Percentiles rank a stretch among this genome's conserved stretches.
Evolutionary conservation across 148 eudicot genomes (phyloP).

Genomic region (Rhododendron molle): DNA sequence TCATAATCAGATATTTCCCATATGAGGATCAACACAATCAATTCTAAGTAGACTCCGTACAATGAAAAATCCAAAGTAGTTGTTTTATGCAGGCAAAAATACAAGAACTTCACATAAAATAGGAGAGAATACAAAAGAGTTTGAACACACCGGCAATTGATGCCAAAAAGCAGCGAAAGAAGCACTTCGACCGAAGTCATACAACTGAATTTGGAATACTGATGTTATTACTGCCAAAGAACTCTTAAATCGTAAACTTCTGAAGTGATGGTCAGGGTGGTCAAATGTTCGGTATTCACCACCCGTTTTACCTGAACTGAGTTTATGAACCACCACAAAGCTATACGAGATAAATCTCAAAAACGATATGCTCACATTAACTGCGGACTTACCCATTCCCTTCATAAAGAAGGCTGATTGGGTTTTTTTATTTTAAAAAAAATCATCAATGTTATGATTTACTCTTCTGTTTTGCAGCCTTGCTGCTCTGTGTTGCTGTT

Average conservation of each 20-base stretch:
- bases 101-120: neutral
- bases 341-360: neutral
- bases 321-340: no score
- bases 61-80: neutral
- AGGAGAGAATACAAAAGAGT: neutral
- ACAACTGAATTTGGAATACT: neutral
- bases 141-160: neutral
- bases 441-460: neutral
- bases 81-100: neutral
- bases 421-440: neutral
- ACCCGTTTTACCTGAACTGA: neutral
- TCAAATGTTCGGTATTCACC: neutral
- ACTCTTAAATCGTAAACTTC: neutral
- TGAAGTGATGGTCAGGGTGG: neutral
- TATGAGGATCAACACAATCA: neutral
- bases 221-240: neutral
- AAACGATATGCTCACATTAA: neutral
- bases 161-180: neutral
- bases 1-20: neutral
- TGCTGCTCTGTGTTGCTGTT: conserved; percentile 58
- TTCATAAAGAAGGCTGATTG: neutral
- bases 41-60: neutral
- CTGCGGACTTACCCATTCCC: neutral
- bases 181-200: neutral
- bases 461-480: conserved; percentile 33